Base-by-base conservation (phyloP, 2,329 filamentous ascomycete species). In the Cladosporium sp. region DNA sequence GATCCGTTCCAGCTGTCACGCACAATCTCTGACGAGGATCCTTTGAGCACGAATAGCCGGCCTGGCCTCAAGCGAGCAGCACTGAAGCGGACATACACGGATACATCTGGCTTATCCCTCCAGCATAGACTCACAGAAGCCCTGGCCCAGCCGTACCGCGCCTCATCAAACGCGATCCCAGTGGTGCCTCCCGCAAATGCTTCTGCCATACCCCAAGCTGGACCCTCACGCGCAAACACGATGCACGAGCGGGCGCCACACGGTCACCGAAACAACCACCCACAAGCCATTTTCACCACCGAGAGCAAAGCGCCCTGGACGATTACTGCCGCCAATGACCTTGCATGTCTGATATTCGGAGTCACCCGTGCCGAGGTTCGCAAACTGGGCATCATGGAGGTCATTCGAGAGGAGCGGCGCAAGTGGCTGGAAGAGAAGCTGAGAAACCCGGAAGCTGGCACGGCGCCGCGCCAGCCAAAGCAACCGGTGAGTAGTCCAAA, bases 211-310 rank as follows among this genome's bases (percentile, higher is more conserved):
- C 61, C 70, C 50, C 64, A 58, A 40, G 43, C 58, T 34, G 66
- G 54, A 58, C 45, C 45, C 27, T 57, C 51, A 60, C 57, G 72
- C 57, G 40, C 48, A 60, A 70, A 59, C 45, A 64, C 62, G 56
- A 58, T 63, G 47, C 64, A 60, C 47, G 70, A 70, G 15, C 65
- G 70, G 34, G 73, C 71, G 32, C 73, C 74, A n/a, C 92, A 96
- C 68, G 87, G 87, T 7, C 91, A 96, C 69, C 87, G 89, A 52
- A 93, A 88, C 61, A 83, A 93, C 68, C 96, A 90, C 84, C 88
- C 92, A 4, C 93, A 99, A 68, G 93, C 93, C 47, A 96, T 99
- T 51, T 99, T 99, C 67, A 95, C 92, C 7, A 99, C 93, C n/a
- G 89, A 95, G 68, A 80, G 88, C 12, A 84, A 86, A 56, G 81